phyloP scores from a whole-genome alignment of 306 rosid species.

The Sphenostylis stenocarpa region DNA sequence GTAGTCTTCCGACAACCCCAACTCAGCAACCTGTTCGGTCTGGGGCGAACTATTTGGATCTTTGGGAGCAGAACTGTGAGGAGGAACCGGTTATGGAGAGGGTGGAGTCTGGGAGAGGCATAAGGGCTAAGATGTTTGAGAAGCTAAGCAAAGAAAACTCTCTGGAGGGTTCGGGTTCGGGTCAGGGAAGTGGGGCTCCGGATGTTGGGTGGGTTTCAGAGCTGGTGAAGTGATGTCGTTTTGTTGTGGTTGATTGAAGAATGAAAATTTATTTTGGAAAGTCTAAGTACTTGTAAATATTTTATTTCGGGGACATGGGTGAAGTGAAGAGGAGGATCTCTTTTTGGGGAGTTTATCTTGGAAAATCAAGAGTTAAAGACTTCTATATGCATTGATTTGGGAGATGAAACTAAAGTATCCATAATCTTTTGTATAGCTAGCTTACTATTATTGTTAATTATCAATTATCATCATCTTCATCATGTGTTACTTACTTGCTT shows the following conservation, averaged over 20 bases:
- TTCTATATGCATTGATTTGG: conserved; percentile 31
- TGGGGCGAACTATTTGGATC: conserved; percentile 44
- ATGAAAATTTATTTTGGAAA: conserved; percentile 36
- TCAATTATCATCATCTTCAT: neutral
- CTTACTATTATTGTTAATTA: conserved; percentile 14
- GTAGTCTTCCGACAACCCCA: conserved; percentile 76
- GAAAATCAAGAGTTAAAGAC: neutral
- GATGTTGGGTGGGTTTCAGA: conserved; percentile 90
- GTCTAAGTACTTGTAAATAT: conserved; percentile 42
- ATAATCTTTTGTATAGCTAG: conserved; percentile 34
- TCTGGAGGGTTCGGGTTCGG: conserved; percentile 43
- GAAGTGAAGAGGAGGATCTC: conserved; percentile 53
- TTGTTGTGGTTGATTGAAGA: neutral
- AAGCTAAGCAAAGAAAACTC: conserved; percentile 79
- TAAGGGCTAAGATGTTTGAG: conserved; percentile 79
- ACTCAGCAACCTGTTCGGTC: conserved; percentile 53
- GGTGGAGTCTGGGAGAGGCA: conserved; percentile 85
- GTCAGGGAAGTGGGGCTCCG: conserved; percentile 44
- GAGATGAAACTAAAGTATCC: neutral
- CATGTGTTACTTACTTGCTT: conserved; percentile 18
- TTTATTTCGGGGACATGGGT: conserved; percentile 35
- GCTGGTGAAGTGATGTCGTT: conserved; percentile 51
- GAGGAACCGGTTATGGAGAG: conserved; percentile 94
- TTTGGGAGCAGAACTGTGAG: conserved; percentile 50
- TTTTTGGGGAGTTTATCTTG: conserved; percentile 41